Conservation (phyloP, 768 basidiomycete genomes). For the Roridomyces roridus region DNA sequence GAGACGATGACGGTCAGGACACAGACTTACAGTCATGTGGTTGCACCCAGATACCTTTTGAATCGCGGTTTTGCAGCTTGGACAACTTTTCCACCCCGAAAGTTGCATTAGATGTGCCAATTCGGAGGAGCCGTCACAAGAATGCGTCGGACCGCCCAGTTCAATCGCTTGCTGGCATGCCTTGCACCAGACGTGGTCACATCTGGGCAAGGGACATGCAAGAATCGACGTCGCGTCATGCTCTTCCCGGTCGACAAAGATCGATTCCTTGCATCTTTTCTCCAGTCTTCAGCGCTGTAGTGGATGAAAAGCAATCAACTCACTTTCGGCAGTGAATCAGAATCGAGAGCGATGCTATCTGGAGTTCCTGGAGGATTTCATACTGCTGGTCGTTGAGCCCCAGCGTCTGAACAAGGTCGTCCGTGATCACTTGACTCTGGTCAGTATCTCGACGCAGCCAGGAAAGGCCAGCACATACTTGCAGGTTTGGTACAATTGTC, state of each 20-base stretch:
- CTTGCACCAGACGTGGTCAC: constrained; percentile 66
- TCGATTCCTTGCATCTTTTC: constrained; percentile 53
- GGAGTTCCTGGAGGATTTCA: constrained; percentile 50
- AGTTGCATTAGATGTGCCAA: constrained; percentile 55
- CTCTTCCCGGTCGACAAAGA: constrained; percentile 58
- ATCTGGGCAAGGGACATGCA: constrained; percentile 54
- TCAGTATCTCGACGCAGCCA: constrained; percentile 31
- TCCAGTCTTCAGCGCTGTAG: not conserved
- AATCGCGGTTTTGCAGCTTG: constrained; percentile 61
- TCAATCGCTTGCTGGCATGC: constrained; percentile 53
- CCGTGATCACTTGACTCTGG: constrained; percentile 45
- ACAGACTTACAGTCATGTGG: constrained; percentile 60
- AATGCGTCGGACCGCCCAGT: constrained; percentile 50
- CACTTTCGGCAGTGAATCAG: constrained; percentile 59
- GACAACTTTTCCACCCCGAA: constrained; percentile 71
- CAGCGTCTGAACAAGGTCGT: constrained; percentile 46
- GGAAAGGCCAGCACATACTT: constrained; percentile 10
- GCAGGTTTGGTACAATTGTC: constrained; percentile 38
- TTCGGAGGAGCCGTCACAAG: constrained; percentile 65
- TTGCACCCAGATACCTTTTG: constrained; percentile 60
- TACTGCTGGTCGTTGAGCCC: constrained; percentile 52
- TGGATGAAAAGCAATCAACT: constrained; percentile 13
- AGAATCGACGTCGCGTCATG: constrained; percentile 46
- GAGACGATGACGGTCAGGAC: not conserved
- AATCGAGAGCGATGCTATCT: constrained; percentile 49